Evolutionary conservation across 1,139 yeast genomes (phyloP).

Genomic region (Debaryomyces psychrophilus): DNA sequence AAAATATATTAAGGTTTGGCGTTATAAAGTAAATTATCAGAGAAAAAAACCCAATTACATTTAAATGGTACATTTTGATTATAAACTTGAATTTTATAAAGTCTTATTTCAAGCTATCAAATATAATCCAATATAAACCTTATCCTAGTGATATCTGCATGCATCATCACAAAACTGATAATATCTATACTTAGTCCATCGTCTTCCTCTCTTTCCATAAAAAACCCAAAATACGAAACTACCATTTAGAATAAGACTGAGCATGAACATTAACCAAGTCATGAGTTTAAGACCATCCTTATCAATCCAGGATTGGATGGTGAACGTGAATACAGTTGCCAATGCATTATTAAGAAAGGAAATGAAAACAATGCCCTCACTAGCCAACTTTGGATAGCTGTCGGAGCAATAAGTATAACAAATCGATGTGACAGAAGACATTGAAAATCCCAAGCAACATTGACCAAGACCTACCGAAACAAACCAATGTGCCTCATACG

Average conservation of each 20-base stretch:
- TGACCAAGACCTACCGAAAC: conserved; percentile 56
- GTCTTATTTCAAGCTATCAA: too few relatives aligned
- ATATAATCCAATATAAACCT: background rate
- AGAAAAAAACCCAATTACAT: too few relatives aligned
- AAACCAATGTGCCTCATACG: conserved; percentile 48
- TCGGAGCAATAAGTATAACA: conserved; percentile 60
- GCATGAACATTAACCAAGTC: conserved; percentile 53
- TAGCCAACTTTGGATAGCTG: conserved; percentile 57
- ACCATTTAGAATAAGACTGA: conserved; percentile 48
- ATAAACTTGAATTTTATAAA: too few relatives aligned
- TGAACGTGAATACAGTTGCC: conserved; percentile 51
- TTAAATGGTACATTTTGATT: too few relatives aligned
- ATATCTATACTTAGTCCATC: conserved; percentile 19
- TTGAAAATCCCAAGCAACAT: conserved; percentile 58
- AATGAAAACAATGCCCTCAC: conserved; percentile 56
- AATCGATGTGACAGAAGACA: conserved; percentile 59
- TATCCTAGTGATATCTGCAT: background rate
- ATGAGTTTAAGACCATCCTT: conserved; percentile 37
- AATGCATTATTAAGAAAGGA: conserved; percentile 49
- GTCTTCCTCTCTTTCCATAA: conserved; percentile 45
- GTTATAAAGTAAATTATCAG: too few relatives aligned
- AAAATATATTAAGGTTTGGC: too few relatives aligned
- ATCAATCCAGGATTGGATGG: conserved; percentile 50
- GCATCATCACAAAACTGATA: background rate
- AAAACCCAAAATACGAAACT: conserved; percentile 37